phyloP scores from a whole-genome alignment of 441 rosid genomes.

The Breynia disticha region DNA sequence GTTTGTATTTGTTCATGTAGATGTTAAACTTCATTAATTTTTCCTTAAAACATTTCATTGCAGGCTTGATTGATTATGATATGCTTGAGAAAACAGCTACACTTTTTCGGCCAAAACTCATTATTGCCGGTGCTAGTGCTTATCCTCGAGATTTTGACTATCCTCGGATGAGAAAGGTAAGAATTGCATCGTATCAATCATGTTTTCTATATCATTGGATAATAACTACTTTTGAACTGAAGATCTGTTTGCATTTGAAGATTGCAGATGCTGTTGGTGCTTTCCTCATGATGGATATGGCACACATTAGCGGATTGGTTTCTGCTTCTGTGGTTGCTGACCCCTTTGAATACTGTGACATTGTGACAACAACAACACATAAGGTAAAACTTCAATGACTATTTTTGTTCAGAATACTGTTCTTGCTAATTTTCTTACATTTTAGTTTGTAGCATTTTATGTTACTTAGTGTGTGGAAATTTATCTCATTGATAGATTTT shows the following conservation, averaged over 20 bases:
- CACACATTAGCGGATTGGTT: conserved; percentile 8
- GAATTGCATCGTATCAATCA: not conserved
- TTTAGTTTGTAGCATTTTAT: not conserved
- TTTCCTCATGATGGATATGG: conserved; percentile 6
- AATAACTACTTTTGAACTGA: too few species aligned
- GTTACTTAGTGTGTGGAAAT: not conserved
- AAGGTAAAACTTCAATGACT: conserved; percentile 26
- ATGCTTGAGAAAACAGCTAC: conserved; percentile 3
- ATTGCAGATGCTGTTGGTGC: conserved; percentile 3
- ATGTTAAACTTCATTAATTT: not conserved
- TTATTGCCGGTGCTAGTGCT: conserved; percentile 5
- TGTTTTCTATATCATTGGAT: not conserved
- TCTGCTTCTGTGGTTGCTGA: conserved; percentile 3
- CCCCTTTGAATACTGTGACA: conserved; percentile 7
- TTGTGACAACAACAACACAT: conserved; percentile 8
- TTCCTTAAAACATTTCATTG: not conserved
- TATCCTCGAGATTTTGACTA: conserved; percentile 3
- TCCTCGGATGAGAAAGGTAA: not conserved
- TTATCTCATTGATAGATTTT: not conserved
- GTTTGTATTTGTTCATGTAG: not conserved
- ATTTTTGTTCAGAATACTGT: not conserved
- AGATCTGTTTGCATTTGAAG: too few species aligned
- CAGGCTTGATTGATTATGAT: not conserved
- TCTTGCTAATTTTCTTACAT: not conserved
- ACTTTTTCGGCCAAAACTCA: conserved; percentile 5